Conservation (phyloP, 169 alveolate genomes). For the Cryptosporidium sp. region DNA sequence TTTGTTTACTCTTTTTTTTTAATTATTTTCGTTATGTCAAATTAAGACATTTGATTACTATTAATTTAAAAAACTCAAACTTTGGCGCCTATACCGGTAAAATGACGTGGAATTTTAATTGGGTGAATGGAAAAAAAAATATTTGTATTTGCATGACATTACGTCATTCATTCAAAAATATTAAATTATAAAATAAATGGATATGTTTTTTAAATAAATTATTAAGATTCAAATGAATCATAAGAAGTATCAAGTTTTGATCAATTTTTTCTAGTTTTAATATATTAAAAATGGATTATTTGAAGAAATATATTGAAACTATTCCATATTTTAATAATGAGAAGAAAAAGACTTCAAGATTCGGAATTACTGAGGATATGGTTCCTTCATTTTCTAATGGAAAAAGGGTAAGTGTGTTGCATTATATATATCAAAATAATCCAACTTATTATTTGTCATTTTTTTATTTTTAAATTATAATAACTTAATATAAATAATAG, state of each 20-base stretch:
- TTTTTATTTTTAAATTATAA: neutral
- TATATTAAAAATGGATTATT: slow-evolving; percentile 10
- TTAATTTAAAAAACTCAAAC: neutral
- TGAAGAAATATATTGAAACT: slow-evolving; percentile 2
- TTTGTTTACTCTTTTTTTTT: neutral
- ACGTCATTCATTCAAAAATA: neutral
- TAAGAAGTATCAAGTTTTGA: neutral
- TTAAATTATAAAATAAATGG: neutral
- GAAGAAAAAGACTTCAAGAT: slow-evolving; percentile 26
- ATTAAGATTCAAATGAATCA: neutral
- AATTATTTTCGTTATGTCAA: neutral
- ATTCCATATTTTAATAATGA: slow-evolving; percentile 21
- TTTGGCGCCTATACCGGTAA: slow-evolving; percentile 13
- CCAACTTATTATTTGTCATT: neutral
- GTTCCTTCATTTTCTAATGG: slow-evolving; percentile 27
- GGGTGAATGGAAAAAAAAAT: neutral
- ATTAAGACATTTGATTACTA: neutral
- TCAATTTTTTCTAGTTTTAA: too few species aligned
- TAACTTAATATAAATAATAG: neutral
- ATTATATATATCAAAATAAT: neutral
- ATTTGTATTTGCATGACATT: slow-evolving; percentile 9
- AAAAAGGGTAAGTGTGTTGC: slow-evolving; percentile 27
- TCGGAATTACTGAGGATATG: slow-evolving; percentile 65
- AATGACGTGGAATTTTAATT: neutral
- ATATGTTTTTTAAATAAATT: neutral